Evolutionary conservation across 2,329 filamentous ascomycete genomes (phyloP).

Genomic region (Beauveria australis): DNA sequence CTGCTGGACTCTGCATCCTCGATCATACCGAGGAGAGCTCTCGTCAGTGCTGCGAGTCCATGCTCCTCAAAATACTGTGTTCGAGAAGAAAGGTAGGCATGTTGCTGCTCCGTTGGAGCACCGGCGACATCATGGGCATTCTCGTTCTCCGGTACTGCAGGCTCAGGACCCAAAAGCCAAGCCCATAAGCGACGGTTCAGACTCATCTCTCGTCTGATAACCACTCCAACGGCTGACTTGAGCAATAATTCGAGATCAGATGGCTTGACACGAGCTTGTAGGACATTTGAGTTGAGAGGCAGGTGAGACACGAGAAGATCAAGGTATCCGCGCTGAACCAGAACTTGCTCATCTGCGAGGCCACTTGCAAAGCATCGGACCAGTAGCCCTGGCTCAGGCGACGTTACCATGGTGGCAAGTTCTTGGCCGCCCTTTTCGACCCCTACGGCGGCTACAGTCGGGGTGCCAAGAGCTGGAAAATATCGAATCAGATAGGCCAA

Average conservation of each 20-base stretch:
- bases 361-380: constrained; percentile 89
- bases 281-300: constrained; percentile 71
- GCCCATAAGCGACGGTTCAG: constrained; percentile 90
- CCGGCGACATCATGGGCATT: constrained; percentile 36
- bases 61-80: constrained; percentile 78
- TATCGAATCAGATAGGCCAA: constrained; percentile 76
- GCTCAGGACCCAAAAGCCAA: constrained; percentile 83
- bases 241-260: constrained; percentile 76
- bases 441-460: constrained; percentile 12
- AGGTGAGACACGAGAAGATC: constrained; percentile 87
- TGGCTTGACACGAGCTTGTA: constrained; percentile 65
- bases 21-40: constrained; percentile 71
- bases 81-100: constrained; percentile 44
- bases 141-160: constrained; percentile 40
- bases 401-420: constrained; percentile 60
- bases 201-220: constrained; percentile 90
- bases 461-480: constrained; percentile 46
- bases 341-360: constrained; percentile 74
- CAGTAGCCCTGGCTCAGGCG: constrained; percentile 83
- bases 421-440: constrained; percentile 28
- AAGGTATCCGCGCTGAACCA: constrained; percentile 90
- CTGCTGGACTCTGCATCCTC: constrained; percentile 27
- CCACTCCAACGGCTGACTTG: constrained; percentile 76
- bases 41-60: constrained; percentile 66
- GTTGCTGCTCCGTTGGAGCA: constrained; percentile 33